These are phyloP conservation scores for Kockovaella imperatae DNA, from an alignment of 768 basidiomycete species.

Conservation along the genomic window DNA sequence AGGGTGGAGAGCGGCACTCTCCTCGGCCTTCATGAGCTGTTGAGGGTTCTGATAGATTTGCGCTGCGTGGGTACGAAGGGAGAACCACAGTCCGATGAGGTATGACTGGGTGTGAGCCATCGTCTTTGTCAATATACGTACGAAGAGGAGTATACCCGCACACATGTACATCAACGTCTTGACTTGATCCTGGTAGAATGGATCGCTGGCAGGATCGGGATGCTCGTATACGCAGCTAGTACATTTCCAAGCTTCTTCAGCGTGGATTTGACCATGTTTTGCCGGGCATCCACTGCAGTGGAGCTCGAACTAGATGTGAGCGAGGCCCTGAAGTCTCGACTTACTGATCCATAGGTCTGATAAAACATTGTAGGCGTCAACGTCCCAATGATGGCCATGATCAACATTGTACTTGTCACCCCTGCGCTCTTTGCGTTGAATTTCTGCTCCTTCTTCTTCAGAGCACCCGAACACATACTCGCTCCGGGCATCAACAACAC, in stretches of 20 bases:
- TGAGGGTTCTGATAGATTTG: slow-evolving; percentile 99
- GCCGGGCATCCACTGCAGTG: slow-evolving; percentile 43
- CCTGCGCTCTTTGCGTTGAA: slow-evolving; percentile 99
- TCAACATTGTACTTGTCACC: slow-evolving; percentile 98
- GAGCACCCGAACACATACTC: slow-evolving; percentile 86
- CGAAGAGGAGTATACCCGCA: slow-evolving; percentile 78
- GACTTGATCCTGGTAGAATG: slow-evolving; percentile 93
- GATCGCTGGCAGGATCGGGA: slow-evolving; percentile 83
- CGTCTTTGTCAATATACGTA: slow-evolving; percentile 48
- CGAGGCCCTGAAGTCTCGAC: slow-evolving; percentile 41
- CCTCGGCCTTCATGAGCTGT: slow-evolving; percentile 43
- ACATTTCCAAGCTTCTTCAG: slow-evolving; percentile 65
- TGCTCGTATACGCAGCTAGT: slow-evolving; percentile 90
- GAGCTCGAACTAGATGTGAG: slow-evolving; percentile 27
- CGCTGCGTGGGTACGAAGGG: slow-evolving; percentile 89
- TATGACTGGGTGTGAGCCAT: slow-evolving; percentile 62
- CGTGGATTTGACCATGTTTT: slow-evolving; percentile 3
- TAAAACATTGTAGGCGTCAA: slow-evolving; percentile 94
- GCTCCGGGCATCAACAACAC: slow-evolving; percentile 94
- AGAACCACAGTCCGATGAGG: slow-evolving; percentile 95
- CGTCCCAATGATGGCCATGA: slow-evolving; percentile 98
- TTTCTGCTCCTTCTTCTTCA: slow-evolving; percentile 85
- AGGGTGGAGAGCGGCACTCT: slow-evolving; percentile 36
- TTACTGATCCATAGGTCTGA: slow-evolving; percentile 91
- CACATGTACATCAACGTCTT: slow-evolving; percentile 95